Evolutionary conservation across 805 yeast species (phyloP), one percentile per base, ranked within the genome.

Genomic region (Diddensiella transvaalensis): DNA sequence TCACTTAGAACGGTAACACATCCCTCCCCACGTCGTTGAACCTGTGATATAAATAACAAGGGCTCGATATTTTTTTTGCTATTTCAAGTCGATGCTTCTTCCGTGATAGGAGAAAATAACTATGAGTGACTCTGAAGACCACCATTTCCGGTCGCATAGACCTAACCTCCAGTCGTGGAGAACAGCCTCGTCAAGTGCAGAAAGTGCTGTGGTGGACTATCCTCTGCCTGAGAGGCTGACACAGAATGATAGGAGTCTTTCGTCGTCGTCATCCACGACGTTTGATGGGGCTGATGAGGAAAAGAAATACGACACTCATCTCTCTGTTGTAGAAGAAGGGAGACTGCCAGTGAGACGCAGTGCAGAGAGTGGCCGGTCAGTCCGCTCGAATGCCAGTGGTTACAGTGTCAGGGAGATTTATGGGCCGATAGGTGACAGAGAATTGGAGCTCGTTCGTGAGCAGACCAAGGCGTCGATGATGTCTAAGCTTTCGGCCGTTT

Each of bases 391-490:
- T 23, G 51, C 47, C 24, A 47, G 51, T 46, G 52, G 50, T 1
- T 60, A 61, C 43, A 52, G 56, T 6, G 51, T 51, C 35, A 49
- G 61, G 51, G 71, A 64, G 30, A 68, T 76, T 13, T 76, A 75
- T 51, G 76, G 74, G 4, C 67, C 60, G 3, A 69, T 68, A 23
- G 52, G 68, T 49, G 60, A 62, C 17, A 65, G 68, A 0, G 62
- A 68, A 13, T 68, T 77, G 17, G 62, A 65, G 3, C 51, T 78
- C 35, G 64, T 60, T 21, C 66, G 83, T 42, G 69, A 73, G 5
- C 66, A 64, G 22, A 75, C 82, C 1, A 63, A 71, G 37, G 69
- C 66, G 22, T 71, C 80, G 0, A 71, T 78, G 33, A n/a, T 44
- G 30, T 53, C 58, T 13, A 24, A 29, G 33, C 59, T 75, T 21